Conservation (phyloP, 2,329 filamentous ascomycete species). For the Aspergillaceae sp. region DNA sequence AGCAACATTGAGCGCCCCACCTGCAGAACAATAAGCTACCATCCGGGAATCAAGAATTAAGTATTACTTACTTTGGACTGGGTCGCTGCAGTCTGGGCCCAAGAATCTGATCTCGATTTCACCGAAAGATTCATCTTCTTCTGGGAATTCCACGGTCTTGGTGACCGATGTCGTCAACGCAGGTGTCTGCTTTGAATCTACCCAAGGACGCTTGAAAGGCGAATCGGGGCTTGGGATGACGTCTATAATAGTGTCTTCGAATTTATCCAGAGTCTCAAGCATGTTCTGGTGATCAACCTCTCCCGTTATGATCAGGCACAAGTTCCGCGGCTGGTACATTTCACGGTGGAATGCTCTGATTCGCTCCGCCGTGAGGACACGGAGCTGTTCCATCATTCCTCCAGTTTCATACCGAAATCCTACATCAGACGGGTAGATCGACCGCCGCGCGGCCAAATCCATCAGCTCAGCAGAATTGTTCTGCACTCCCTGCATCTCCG, state of each 20-base stretch:
- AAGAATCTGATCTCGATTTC: conserved; percentile 82
- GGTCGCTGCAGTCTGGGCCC: conserved; percentile 70
- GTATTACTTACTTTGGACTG: conserved; percentile 44
- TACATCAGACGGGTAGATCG: conserved; percentile 79
- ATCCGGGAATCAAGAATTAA: neutral
- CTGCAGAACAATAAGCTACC: conserved; percentile 14
- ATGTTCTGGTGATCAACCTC: conserved; percentile 78
- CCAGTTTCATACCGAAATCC: conserved; percentile 98
- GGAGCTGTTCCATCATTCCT: conserved; percentile 86
- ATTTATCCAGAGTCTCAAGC: conserved; percentile 71
- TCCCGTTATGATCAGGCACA: conserved; percentile 85
- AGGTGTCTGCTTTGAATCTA: conserved; percentile 74
- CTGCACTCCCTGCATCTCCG: conserved; percentile 95
- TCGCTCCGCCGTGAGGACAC: conserved; percentile 74
- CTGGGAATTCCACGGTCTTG: conserved; percentile 80
- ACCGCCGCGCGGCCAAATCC: conserved; percentile 68
- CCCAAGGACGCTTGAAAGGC: conserved; percentile 81
- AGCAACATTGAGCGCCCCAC: conserved; percentile 68
- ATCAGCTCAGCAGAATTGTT: conserved; percentile 79
- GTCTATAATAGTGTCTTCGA: conserved; percentile 77
- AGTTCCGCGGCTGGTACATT: conserved; percentile 97
- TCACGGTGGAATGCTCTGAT: conserved; percentile 91
- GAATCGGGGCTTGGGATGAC: conserved; percentile 67
- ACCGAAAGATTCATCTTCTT: conserved; percentile 89
- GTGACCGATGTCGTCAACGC: conserved; percentile 62